phyloP scores from a whole-genome alignment of 2,329 filamentous ascomycete genomes.

The Helotiales sp. region DNA sequence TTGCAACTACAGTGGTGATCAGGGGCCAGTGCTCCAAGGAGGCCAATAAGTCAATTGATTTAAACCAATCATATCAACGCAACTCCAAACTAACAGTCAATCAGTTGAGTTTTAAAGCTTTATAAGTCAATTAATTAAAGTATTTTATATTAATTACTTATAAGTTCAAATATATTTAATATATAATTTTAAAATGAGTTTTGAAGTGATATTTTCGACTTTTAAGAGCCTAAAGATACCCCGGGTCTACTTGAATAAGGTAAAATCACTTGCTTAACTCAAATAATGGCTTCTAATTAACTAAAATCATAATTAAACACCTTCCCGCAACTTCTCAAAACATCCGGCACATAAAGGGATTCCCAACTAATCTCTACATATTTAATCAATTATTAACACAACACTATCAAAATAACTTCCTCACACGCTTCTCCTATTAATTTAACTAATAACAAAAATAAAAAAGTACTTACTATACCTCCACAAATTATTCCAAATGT shows the following conservation, averaged over 20 bases:
- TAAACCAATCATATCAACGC: too few relatives aligned
- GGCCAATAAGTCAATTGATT: too few relatives aligned
- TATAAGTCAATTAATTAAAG: too few relatives aligned
- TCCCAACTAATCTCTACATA: background rate
- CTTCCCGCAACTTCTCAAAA: too few relatives aligned
- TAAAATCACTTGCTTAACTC: background rate
- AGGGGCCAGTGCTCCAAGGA: constrained; percentile 61
- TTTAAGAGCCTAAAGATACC: too few relatives aligned
- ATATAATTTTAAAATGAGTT: background rate
- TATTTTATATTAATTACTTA: background rate
- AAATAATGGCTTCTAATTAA: background rate
- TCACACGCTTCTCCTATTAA: too few relatives aligned
- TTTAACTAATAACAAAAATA: background rate
- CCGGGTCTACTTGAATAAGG: background rate
- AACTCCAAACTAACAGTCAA: too few relatives aligned
- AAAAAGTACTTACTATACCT: background rate
- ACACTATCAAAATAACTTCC: background rate
- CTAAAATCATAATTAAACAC: background rate
- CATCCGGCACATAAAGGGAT: too few relatives aligned
- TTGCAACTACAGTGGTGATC: constrained; percentile 54
- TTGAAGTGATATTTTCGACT: background rate
- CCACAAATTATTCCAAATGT: background rate
- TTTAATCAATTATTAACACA: background rate
- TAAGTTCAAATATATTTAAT: background rate
- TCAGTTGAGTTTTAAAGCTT: too few relatives aligned